phyloP scores from a whole-genome alignment of 345 rosid genomes.

The Aegle marmelos region DNA sequence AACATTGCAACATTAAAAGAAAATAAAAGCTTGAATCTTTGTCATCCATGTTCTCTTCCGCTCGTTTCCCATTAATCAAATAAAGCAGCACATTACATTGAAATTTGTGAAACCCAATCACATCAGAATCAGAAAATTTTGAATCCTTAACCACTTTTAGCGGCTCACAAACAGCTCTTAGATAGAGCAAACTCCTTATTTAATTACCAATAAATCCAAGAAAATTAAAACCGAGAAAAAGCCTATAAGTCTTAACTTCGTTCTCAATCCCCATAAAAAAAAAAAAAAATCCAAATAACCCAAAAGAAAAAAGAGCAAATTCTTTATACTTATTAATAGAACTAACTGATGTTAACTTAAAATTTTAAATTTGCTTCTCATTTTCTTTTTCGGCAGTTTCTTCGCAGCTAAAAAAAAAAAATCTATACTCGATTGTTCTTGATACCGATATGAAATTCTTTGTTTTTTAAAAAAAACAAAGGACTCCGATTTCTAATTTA shows the following conservation, averaged over 20 bases:
- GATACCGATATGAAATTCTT: not conserved
- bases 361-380: constrained; percentile 1
- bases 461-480: not conserved
- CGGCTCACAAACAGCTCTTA: not conserved
- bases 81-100: not conserved
- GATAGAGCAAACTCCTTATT: not conserved
- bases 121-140: not conserved
- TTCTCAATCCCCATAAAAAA: not conserved
- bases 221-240: not conserved
- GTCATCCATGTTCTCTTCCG: not conserved
- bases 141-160: not conserved
- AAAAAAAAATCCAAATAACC: not conserved
- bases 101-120: not conserved
- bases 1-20: not conserved
- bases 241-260: not conserved
- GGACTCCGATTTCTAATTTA: not conserved
- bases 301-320: not conserved
- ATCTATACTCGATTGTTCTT: not conserved
- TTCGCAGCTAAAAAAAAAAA: constrained; percentile 19
- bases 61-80: not conserved
- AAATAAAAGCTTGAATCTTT: not conserved
- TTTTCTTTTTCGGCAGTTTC: constrained; percentile 2
- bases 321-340: not conserved
- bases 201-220: not conserved
- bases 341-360: not conserved